Percentiles rank a stretch among this genome's conserved stretches.
Conservation (phyloP, 768 basidiomycete genomes). For the Suillus decipiens region DNA sequence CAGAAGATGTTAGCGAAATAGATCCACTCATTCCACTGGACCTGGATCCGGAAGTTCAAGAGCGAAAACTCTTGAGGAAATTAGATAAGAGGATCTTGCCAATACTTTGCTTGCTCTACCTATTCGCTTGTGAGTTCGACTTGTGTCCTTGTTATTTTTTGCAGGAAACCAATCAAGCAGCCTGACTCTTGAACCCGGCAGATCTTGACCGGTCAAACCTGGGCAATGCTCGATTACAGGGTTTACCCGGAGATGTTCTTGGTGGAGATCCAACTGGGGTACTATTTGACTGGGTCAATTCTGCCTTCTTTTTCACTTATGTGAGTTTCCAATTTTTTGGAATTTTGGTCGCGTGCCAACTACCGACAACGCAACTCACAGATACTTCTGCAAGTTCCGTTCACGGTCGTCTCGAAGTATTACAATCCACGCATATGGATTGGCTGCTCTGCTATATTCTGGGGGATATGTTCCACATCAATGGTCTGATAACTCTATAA, state of each 20-base stretch:
- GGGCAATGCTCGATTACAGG: conserved; percentile 78
- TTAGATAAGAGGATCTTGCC: conserved; percentile 70
- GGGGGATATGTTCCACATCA: conserved; percentile 71
- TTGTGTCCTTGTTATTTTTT: neutral
- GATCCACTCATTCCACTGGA: conserved; percentile 21
- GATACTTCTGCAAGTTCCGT: conserved; percentile 74
- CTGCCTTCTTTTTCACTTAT: conserved; percentile 79
- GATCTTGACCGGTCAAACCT: conserved; percentile 76
- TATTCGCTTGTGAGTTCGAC: conserved; percentile 68
- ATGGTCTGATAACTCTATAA: conserved; percentile 48
- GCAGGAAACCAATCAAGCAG: neutral
- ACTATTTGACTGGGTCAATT: conserved; percentile 78
- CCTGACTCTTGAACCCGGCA: conserved; percentile 14
- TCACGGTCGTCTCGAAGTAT: conserved; percentile 65
- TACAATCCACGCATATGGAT: conserved; percentile 71
- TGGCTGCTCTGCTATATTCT: conserved; percentile 66
- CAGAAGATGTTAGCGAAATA: conserved; percentile 9
- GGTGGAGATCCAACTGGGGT: conserved; percentile 67
- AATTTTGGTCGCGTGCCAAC: neutral
- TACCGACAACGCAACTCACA: conserved; percentile 26
- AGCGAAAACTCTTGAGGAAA: conserved; percentile 59
- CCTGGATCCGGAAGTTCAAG: conserved; percentile 34
- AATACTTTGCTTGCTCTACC: conserved; percentile 70
- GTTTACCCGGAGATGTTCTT: conserved; percentile 63
- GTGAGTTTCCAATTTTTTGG: conserved; percentile 37